phyloP scores from a whole-genome alignment of 176 grass and related monocot species.

The Oryza rufipogon region DNA sequence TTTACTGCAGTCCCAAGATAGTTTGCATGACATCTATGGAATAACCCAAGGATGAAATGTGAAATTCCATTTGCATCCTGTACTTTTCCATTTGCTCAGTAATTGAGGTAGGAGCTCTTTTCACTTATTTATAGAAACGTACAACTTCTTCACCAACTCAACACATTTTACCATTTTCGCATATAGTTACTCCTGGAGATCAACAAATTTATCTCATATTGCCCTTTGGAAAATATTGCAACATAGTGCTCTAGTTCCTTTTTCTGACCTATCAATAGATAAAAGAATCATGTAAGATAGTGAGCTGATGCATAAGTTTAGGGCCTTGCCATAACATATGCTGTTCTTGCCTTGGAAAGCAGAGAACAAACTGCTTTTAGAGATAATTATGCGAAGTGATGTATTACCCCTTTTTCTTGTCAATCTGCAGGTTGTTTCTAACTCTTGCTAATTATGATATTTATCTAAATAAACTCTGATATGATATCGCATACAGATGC shows the following conservation, averaged over 20 bases:
- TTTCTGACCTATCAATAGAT: background rate
- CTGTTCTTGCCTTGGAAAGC: background rate
- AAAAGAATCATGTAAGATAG: background rate
- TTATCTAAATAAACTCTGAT: constrained; percentile 15
- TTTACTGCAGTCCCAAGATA: constrained; percentile 20
- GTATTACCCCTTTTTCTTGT: background rate
- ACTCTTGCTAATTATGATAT: background rate
- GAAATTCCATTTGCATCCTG: background rate
- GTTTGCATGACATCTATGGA: constrained; percentile 12
- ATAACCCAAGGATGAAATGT: background rate
- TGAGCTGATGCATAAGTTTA: constrained; percentile 11
- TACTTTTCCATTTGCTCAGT: background rate
- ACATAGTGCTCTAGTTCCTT: background rate
- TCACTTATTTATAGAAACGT: background rate
- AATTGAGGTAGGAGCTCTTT: background rate
- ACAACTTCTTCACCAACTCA: background rate
- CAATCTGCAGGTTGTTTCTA: background rate
- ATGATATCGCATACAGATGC: constrained; percentile 64
- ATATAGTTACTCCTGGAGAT: constrained; percentile 1
- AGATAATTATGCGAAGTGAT: constrained; percentile 6
- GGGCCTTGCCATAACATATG: background rate
- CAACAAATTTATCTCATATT: background rate
- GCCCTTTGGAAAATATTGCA: background rate
- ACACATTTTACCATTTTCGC: background rate
- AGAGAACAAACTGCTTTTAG: background rate